Percentiles rank a stretch among this genome's conserved stretches.
These are phyloP conservation scores for Lactarius quietus DNA, from an alignment of 768 basidiomycete species.

Conservation along the genomic window DNA sequence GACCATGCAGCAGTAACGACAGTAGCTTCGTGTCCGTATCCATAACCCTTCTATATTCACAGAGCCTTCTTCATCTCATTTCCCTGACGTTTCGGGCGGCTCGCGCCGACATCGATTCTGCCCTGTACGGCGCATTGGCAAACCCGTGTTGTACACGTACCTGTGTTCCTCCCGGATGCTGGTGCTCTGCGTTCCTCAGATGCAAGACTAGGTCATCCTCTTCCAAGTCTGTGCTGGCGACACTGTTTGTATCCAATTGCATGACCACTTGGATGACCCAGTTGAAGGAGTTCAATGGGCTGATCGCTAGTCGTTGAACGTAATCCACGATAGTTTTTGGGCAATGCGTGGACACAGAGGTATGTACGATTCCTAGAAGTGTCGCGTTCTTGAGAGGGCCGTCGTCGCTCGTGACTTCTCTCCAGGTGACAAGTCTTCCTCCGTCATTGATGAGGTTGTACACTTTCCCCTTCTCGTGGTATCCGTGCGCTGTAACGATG, in stretches of 20 bases:
- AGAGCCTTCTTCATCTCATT: slow-evolving; percentile 1
- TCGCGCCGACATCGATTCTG: neutral
- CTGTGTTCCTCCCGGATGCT: neutral
- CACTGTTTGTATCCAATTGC: neutral
- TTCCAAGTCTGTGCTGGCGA: neutral
- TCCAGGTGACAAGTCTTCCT: neutral
- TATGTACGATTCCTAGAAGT: neutral
- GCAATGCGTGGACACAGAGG: neutral
- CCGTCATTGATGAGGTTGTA: slow-evolving; percentile 1
- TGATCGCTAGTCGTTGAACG: neutral
- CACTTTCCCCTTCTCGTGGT: neutral
- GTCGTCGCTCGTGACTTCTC: neutral
- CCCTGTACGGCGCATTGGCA: neutral
- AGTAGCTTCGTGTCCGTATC: neutral
- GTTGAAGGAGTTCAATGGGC: neutral
- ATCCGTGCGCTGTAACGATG: neutral
- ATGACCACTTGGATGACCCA: slow-evolving; percentile 9
- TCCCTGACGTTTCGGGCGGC: slow-evolving; percentile 1
- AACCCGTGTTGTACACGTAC: neutral
- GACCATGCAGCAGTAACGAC: neutral
- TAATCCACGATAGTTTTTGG: neutral
- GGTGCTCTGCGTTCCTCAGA: neutral
- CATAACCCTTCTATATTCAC: neutral
- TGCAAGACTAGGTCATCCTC: neutral
- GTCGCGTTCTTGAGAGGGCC: neutral